Conservation (phyloP, 23 red algal genomes). For the Pyropia haitanensis region DNA sequence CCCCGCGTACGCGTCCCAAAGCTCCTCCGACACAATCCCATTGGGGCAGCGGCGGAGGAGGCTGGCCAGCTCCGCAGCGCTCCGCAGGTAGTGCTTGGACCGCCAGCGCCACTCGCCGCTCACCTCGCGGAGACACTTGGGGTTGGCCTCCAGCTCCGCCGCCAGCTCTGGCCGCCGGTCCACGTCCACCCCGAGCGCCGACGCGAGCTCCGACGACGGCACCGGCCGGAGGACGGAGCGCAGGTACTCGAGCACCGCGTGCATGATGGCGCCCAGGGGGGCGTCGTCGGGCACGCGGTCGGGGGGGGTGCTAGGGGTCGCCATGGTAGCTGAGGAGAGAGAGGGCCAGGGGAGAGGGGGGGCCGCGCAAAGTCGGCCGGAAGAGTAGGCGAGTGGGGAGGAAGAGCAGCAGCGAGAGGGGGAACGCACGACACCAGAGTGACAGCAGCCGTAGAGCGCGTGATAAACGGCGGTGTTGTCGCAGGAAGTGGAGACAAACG, state of each 20-base stretch:
- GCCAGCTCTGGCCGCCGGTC: conserved; percentile 37
- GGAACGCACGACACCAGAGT: too few species aligned
- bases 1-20: conserved; percentile 80
- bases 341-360: too few species aligned
- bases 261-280: too few species aligned
- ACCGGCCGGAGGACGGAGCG: conserved; percentile 19
- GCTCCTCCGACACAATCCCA: conserved; percentile 67
- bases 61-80: conserved; percentile 55
- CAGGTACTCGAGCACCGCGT: conserved; percentile 33
- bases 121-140: conserved; percentile 60
- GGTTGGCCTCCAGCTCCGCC: conserved; percentile 56
- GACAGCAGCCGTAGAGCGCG: too few species aligned
- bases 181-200: conserved; percentile 42
- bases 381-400: too few species aligned
- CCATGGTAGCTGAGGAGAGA: too few species aligned
- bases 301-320: too few species aligned
- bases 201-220: conserved; percentile 26
- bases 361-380: too few species aligned
- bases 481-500: too few species aligned
- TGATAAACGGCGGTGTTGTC: too few species aligned
- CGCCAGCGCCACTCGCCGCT: conserved; percentile 83
- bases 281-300: too few species aligned
- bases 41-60: conserved; percentile 38
- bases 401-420: too few species aligned
- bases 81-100: conserved; percentile 68